phyloP scores from a whole-genome alignment of 2,329 filamentous ascomycete species.

The Monilinia fructicola region DNA sequence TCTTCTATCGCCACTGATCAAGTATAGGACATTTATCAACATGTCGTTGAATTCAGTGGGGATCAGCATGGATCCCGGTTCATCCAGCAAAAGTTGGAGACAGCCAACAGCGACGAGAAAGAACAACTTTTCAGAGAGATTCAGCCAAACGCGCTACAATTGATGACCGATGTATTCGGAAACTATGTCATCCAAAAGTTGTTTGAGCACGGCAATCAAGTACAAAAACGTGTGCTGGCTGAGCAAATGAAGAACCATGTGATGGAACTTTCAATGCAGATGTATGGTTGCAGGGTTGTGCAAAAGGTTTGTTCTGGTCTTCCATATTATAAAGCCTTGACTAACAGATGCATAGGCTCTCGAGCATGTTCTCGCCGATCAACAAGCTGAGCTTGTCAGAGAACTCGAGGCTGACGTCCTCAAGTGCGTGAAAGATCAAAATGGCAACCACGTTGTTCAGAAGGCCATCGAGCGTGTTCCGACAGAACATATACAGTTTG shows the following conservation, averaged over 20 bases:
- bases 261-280: constrained; percentile 74
- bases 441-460: constrained; percentile 96
- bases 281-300: constrained; percentile 93
- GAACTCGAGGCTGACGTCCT: constrained; percentile 78
- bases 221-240: constrained; percentile 85
- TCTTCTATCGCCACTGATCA: constrained; percentile 24
- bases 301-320: constrained; percentile 68
- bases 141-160: constrained; percentile 74
- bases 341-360: constrained; percentile 61
- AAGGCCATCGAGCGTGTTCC: constrained; percentile 85
- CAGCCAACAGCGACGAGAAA: constrained; percentile 94
- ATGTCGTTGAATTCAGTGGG: constrained; percentile 91
- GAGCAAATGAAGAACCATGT: constrained; percentile 87
- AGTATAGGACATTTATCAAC: constrained; percentile 73
- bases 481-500: constrained; percentile 75
- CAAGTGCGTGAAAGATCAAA: constrained; percentile 78
- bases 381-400: constrained; percentile 79
- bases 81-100: constrained; percentile 89
- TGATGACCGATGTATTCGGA: constrained; percentile 96
- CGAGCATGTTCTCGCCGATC: constrained; percentile 86
- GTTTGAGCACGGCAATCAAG: constrained; percentile 92
- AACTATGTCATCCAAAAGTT: constrained; percentile 99
- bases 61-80: constrained; percentile 95
- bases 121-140: constrained; percentile 88
- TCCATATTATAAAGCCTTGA: not conserved